Evolutionary conservation across 192 early-diverging fungal genomes (phyloP), one percentile per base, ranked within the genome.

Genomic region (Glomus cerebriforme): DNA sequence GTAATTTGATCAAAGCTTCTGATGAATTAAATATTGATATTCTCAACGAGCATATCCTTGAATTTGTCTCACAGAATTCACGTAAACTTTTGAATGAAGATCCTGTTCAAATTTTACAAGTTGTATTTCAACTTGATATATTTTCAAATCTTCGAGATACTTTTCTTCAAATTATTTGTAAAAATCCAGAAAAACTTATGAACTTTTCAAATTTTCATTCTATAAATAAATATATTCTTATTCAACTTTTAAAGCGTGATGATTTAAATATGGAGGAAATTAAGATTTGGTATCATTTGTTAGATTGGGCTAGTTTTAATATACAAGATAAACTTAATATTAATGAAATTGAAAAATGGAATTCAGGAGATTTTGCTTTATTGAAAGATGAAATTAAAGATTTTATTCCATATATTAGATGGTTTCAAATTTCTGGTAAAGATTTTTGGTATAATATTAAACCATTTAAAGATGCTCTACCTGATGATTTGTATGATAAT

Each of bases 331-430:
- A 54, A 19, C 47, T 54, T 9, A 15, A 54, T 54, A 1, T 54
- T 19, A 54, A 54, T 15, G 4, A 54, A 54, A 15, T 54, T 15
- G 17, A 54, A 54, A 54, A 54, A 19, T 54, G 47, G 47, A 13
- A 54, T 17, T 54, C 47, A 54, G 47, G 0, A 19, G 47, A 54
- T 54, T 54, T 49, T 49, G 2, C 47, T 3, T 19, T 13, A 54
- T 54, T 54, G 17, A 54, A 6, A 6, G 47, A 54, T 5, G 3
- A 17, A 54, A 13, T 54, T 19, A 15, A 54, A 3, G 47, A 54
- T 22, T 54, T 54, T 54, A 54, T 54, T 54, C 47, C 47, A 66
- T 27, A 66, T 34, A 66, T 66, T 17, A 27, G 64, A 66, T 66
- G 64, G 64, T 66, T 66, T 66, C 64, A 66, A 27, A 66, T 66